These are phyloP conservation scores for Pouteria campechiana DNA, from an alignment of 179 eudicot species.

Conservation along the genomic window DNA sequence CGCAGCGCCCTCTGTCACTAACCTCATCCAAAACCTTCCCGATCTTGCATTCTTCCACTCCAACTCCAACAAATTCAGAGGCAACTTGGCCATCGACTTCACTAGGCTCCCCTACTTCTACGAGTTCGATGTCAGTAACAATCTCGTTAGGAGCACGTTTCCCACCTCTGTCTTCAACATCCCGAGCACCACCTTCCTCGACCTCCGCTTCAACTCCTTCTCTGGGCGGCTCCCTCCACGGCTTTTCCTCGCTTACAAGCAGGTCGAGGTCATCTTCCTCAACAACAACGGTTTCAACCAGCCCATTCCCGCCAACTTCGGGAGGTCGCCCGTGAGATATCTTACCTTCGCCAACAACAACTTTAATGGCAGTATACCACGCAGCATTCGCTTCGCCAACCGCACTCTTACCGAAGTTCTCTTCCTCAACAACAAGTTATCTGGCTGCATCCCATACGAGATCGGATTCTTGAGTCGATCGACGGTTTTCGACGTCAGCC, in stretches of 20 bases:
- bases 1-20: conserved; percentile 42
- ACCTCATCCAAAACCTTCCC: conserved; percentile 63
- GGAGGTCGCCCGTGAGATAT: conserved; percentile 21
- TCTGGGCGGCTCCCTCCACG: conserved; percentile 62
- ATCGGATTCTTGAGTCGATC: conserved; percentile 39
- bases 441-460: conserved; percentile 65
- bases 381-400: conserved; percentile 22
- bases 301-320: conserved; percentile 30
- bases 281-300: conserved; percentile 57
- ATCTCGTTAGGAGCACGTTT: conserved; percentile 55
- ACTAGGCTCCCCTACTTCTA: conserved; percentile 56
- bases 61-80: conserved; percentile 63
- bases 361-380: conserved; percentile 54
- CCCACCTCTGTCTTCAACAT: conserved; percentile 48
- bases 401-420: conserved; percentile 36
- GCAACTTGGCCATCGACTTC: conserved; percentile 37
- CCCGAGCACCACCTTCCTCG: conserved; percentile 38
- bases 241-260: conserved; percentile 23
- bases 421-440: conserved; percentile 45
- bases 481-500: conserved; percentile 43
- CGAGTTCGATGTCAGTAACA: conserved; percentile 82
- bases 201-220: conserved; percentile 61
- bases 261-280: conserved; percentile 47
- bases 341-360: conserved; percentile 72
- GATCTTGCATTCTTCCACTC: conserved; percentile 86